Evolutionary conservation across 345 rosid species (phyloP), one percentile per base, ranked within the genome.

Genomic region (Aethionema arabicum): DNA sequence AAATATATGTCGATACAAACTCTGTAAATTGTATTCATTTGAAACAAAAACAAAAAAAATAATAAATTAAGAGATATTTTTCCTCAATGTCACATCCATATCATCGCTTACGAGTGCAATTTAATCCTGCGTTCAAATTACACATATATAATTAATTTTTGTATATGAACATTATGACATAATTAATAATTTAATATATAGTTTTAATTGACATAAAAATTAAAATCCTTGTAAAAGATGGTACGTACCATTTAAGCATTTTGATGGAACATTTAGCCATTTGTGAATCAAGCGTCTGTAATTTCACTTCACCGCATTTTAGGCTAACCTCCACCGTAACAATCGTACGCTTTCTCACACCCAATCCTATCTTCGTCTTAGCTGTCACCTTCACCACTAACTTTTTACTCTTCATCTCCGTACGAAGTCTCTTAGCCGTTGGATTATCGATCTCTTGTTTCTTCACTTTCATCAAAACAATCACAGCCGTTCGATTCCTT

Each of bases 261-360:
- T 64, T 77, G 49, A 86, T 72, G 52, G 65, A 47, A 62, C 98
- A 92, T 56, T 56, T 80, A 39, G 93, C 84, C 87, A 81, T 78
- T 2, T 59, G 41, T 21, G 70, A 74, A 11, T 78, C 81, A 9
- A 84, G 70, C 35, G 67, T 8, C 67, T 81, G 81, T 76, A 87
- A 47, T 12, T 64, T 69, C 7, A 72, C 66, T 12, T 75, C 82
- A 6, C 76, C 85, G 13, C 96, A 92, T 37, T 41, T 37, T 15
- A 85, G 76, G 7, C 41, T 77, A 6, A 85, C 72, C 4, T 74
- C 70, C 40, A 84, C 56, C 72, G 71, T 78, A 52, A 82, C 81
- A 9, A 80, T 45, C 81, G 54, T 80, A 56, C 73, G 15, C 55
- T 74, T 80, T n/a, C 57, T 66, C 39, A 74, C 67, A 0, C 59